These are phyloP conservation scores for Pichia kluyveri DNA, from an alignment of 805 yeast species.

Conservation along the genomic window DNA sequence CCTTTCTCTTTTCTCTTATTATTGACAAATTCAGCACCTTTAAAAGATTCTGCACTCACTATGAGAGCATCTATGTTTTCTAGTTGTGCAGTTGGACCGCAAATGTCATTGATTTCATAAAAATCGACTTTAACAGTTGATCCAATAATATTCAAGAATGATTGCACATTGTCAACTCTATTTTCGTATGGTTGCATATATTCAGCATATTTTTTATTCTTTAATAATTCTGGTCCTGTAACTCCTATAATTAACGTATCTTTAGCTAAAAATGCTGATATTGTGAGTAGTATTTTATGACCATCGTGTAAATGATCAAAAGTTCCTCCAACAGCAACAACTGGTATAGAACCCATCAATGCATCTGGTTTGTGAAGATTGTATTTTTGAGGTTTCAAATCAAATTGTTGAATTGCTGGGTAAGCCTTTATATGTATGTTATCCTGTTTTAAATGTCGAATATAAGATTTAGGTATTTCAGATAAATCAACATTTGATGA, in stretches of 20 bases:
- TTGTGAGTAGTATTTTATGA: slow-evolving; percentile 74
- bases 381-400: not conserved
- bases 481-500: not conserved
- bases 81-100: slow-evolving; percentile 86
- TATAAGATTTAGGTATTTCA: not conserved
- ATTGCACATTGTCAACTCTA: slow-evolving; percentile 38
- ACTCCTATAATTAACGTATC: slow-evolving; percentile 65
- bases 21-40: slow-evolving; percentile 72
- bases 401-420: not conserved
- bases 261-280: slow-evolving; percentile 55
- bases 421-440: not conserved
- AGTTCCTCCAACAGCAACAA: slow-evolving; percentile 82
- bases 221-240: slow-evolving; percentile 65
- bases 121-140: slow-evolving; percentile 42
- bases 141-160: slow-evolving; percentile 40
- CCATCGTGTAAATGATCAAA: slow-evolving; percentile 97
- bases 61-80: slow-evolving; percentile 70
- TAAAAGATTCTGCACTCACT: slow-evolving; percentile 68
- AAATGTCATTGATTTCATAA: slow-evolving; percentile 67
- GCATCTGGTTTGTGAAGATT: not conserved
- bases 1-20: slow-evolving; percentile 48
- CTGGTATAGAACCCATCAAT: not conserved
- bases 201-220: slow-evolving; percentile 66
- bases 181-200: slow-evolving; percentile 47
- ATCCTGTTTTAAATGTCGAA: not conserved